phyloP scores from a whole-genome alignment of 2,329 filamentous ascomycete species.

The Cladosporium austrohemisphaericum region DNA sequence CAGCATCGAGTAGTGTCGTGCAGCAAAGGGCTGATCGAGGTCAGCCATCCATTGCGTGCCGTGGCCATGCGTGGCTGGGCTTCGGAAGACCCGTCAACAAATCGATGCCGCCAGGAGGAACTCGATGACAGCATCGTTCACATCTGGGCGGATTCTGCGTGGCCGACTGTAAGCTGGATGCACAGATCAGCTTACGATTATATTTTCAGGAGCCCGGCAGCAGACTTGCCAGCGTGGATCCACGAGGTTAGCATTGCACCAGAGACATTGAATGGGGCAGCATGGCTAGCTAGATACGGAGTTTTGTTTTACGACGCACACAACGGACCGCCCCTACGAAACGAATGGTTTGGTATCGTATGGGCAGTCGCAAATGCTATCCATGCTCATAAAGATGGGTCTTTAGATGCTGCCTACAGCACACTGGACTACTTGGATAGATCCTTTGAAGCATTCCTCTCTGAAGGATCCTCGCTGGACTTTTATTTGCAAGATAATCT shows the following conservation, averaged over 20 bases:
- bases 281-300: background rate
- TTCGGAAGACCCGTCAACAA: background rate
- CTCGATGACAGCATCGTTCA: background rate
- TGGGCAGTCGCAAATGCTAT: no score
- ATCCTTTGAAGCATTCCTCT: no score
- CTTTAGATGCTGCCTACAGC: background rate
- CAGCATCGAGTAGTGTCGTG: background rate
- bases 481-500: no score
- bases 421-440: background rate
- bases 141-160: background rate
- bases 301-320: background rate
- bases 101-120: background rate
- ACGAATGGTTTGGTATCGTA: no score
- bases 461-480: no score
- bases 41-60: background rate
- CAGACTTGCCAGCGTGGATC: background rate
- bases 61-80: background rate
- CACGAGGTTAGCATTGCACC: background rate
- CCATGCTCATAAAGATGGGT: background rate
- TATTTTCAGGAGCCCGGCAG: background rate
- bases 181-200: conserved; percentile 9
- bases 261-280: background rate
- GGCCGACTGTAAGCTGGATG: background rate
- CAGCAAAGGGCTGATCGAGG: background rate
- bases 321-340: no score